Conservation (phyloP, 2,329 filamentous ascomycete species). For the Colletotrichum shisoi region DNA sequence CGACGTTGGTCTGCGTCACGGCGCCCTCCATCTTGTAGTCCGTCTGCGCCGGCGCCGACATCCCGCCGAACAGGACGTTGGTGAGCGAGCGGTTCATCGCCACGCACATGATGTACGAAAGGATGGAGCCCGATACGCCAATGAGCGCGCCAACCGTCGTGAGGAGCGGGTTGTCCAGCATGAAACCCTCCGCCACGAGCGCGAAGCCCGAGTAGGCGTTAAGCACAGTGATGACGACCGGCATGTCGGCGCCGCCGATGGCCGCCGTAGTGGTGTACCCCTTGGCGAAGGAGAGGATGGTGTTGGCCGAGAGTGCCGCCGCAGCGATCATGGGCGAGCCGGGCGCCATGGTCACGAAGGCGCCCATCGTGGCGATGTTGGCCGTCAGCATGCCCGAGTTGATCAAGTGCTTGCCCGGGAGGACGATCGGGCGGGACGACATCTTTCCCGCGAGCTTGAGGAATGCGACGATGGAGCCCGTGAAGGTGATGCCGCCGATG, state of each 20-base stretch:
- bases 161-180: slow-evolving; percentile 86
- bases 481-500: slow-evolving; percentile 89
- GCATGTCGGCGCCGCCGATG: slow-evolving; percentile 95
- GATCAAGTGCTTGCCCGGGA: slow-evolving; percentile 78
- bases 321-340: slow-evolving; percentile 81
- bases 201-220: slow-evolving; percentile 93
- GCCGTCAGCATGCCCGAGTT: slow-evolving; percentile 77
- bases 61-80: slow-evolving; percentile 88
- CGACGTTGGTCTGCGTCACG: slow-evolving; percentile 78
- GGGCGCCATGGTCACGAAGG: slow-evolving; percentile 82
- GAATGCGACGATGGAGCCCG: slow-evolving; percentile 88
- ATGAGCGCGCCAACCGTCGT: slow-evolving; percentile 88
- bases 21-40: slow-evolving; percentile 82
- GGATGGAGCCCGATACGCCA: slow-evolving; percentile 85
- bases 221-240: slow-evolving; percentile 86
- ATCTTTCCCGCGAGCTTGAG: slow-evolving; percentile 84
- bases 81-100: slow-evolving; percentile 92
- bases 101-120: slow-evolving; percentile 86
- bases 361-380: slow-evolving; percentile 83
- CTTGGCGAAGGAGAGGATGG: slow-evolving; percentile 80
- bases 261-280: slow-evolving; percentile 87
- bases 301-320: slow-evolving; percentile 77
- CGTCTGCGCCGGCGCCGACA: slow-evolving; percentile 65
- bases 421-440: slow-evolving; percentile 75
- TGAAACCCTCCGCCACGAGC: slow-evolving; percentile 87